A percentile compares a stretch with the other conserved stretches of the same genome.
These are phyloP conservation scores for Boletus rubroflammeus DNA, from an alignment of 768 basidiomycete species.

Conservation along the genomic window DNA sequence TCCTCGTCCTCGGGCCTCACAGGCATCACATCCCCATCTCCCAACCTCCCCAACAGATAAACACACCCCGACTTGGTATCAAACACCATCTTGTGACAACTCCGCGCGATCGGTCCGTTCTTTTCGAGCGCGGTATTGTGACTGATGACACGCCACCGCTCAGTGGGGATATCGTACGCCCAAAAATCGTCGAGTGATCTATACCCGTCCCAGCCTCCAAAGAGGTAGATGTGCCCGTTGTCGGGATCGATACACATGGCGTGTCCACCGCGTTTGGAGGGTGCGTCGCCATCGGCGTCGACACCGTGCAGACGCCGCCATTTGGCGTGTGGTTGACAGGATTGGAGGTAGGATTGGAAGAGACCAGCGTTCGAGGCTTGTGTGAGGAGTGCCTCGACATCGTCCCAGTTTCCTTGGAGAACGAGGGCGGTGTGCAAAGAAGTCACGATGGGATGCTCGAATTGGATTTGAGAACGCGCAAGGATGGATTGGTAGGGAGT, in stretches of 20 bases:
- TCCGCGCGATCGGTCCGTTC: conserved; percentile 67
- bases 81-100: conserved; percentile 82
- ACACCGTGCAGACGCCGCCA: conserved; percentile 61
- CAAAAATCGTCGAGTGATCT: conserved; percentile 77
- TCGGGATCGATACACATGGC: conserved; percentile 75
- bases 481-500: conserved; percentile 46
- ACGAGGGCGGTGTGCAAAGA: conserved; percentile 62
- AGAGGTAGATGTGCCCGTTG: conserved; percentile 63
- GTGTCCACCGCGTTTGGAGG: conserved; percentile 70
- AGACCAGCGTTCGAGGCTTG: conserved; percentile 51
- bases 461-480: conserved; percentile 19
- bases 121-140: conserved; percentile 49
- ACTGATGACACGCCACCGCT: conserved; percentile 61
- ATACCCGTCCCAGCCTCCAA: conserved; percentile 77
- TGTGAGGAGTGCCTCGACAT: conserved; percentile 51
- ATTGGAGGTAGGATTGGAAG: conserved; percentile 56
- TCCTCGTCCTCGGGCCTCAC: conserved; percentile 24
- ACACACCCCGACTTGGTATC: conserved; percentile 67
- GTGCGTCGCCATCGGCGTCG: conserved; percentile 61
- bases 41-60: conserved; percentile 68
- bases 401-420: conserved; percentile 59
- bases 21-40: conserved; percentile 46
- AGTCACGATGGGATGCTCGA: conserved; percentile 71
- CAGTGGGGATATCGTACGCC: conserved; percentile 58
- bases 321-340: conserved; percentile 51